Percentiles rank a stretch among this genome's conserved stretches.
These are phyloP conservation scores for Plasmopara viticola DNA, from an alignment of 352 stramenopile genomes.

Conservation along the genomic window DNA sequence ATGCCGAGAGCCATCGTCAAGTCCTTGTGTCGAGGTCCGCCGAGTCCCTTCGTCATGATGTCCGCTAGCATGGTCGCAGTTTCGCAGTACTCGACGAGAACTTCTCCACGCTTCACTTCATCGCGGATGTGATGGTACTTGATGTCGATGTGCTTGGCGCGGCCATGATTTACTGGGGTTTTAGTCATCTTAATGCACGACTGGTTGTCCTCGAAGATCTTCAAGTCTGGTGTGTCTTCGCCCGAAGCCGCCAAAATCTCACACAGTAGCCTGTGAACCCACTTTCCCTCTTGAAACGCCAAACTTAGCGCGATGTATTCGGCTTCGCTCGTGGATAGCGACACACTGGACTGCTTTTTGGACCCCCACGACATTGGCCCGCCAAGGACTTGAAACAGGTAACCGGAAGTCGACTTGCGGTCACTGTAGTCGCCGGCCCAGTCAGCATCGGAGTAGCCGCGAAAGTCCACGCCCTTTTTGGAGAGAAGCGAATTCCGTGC, in stretches of 20 bases:
- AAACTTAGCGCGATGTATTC: conserved; percentile 13
- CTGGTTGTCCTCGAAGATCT: conserved; percentile 8
- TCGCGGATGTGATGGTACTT: neutral
- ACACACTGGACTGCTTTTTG: conserved; percentile 4
- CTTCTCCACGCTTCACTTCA: neutral
- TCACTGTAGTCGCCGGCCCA: neutral
- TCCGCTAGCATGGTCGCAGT: too few species aligned
- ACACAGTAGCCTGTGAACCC: conserved; percentile 1
- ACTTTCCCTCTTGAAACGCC: conserved; percentile 4
- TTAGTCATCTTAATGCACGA: conserved; percentile 4
- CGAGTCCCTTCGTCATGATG: too few species aligned
- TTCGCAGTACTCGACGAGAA: too few species aligned
- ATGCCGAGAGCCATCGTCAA: too few species aligned
- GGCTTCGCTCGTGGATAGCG: conserved; percentile 9
- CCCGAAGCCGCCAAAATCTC: conserved; percentile 2
- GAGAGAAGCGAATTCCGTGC: conserved; percentile 5
- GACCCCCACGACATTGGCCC: neutral
- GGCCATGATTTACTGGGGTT: neutral
- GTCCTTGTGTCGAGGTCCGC: too few species aligned
- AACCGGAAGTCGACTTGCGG: conserved; percentile 1
- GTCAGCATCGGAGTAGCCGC: neutral
- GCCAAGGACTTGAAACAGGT: too few species aligned
- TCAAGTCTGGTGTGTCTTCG: conserved; percentile 7
- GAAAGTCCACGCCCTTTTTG: neutral
- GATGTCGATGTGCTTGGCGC: neutral